Conservation (phyloP, 192 early-diverging fungal species). For the Backusella sp. region DNA sequence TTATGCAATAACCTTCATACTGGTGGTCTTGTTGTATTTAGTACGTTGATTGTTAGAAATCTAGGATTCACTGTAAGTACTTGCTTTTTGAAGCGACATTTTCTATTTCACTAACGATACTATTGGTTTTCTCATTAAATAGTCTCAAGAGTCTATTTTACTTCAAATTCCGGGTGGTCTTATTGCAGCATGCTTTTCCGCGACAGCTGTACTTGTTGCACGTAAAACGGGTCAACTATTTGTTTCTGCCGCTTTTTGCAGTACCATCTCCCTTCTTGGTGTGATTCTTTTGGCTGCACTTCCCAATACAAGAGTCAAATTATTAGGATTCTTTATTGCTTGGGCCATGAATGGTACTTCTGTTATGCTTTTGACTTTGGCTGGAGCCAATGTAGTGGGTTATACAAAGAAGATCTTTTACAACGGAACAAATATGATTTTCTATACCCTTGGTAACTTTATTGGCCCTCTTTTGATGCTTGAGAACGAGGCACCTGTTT, state of each 20-base stretch:
- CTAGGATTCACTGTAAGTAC: conserved; percentile 29
- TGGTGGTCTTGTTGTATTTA: conserved; percentile 25
- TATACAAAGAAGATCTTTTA: conserved; percentile 27
- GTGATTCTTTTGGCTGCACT: background rate
- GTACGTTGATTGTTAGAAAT: conserved; percentile 9
- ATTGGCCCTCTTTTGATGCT: conserved; percentile 24
- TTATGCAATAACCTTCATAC: conserved; percentile 23
- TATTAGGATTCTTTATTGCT: conserved; percentile 14
- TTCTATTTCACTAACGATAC: background rate
- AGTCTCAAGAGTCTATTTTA: conserved; percentile 17
- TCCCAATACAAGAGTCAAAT: background rate
- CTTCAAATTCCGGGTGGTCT: conserved; percentile 19
- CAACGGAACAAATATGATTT: conserved; percentile 1
- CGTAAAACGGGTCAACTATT: conserved; percentile 10
- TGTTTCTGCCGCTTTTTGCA: background rate
- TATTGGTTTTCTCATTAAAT: background rate
- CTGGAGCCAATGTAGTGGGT: conserved; percentile 18
- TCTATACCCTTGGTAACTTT: conserved; percentile 22
- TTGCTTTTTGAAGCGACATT: background rate
- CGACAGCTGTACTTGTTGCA: background rate
- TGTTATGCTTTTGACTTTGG: conserved; percentile 6
- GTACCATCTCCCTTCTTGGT: background rate
- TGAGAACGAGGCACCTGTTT: conserved; percentile 4
- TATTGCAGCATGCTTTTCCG: background rate
- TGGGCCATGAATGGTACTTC: conserved; percentile 12